phyloP scores from a whole-genome alignment of 371 early-diverging fungal genomes.

The Polyrhizophydium stewartii region DNA sequence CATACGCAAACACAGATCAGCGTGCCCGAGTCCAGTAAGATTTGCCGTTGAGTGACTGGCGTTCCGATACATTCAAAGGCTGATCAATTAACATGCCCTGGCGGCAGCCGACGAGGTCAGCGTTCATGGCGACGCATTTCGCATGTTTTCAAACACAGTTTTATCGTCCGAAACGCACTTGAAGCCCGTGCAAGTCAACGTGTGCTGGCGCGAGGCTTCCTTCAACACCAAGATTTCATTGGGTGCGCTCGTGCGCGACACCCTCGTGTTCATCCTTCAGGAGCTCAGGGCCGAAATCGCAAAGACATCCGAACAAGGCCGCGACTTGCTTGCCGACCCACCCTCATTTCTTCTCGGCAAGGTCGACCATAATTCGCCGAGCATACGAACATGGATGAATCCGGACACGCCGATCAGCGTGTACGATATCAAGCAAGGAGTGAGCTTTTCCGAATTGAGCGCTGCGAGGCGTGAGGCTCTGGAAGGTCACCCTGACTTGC shows the following conservation, averaged over 20 bases:
- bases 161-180: neutral
- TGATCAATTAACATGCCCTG: neutral
- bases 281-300: neutral
- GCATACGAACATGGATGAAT: slow-evolving; percentile 22
- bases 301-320: neutral
- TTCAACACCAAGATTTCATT: neutral
- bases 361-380: slow-evolving; percentile 13
- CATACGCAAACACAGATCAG: slow-evolving; percentile 1
- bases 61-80: neutral
- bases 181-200: slow-evolving; percentile 3
- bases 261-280: neutral
- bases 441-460: neutral
- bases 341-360: slow-evolving; percentile 14
- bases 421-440: slow-evolving; percentile 22
- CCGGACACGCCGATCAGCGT: slow-evolving; percentile 1
- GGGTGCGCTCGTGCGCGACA: neutral
- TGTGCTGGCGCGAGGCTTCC: neutral
- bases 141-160: neutral
- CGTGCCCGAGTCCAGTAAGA: neutral
- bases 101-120: neutral
- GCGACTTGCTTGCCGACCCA: neutral
- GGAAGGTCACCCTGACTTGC: neutral
- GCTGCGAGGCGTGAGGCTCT: neutral
- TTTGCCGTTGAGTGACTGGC: neutral
- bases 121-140: neutral